A percentile compares a stretch with the other conserved stretches of the same genome.
These are phyloP conservation scores for Sanghuangporus weigelae DNA, from an alignment of 1,284 basidiomycete genomes.

Conservation along the genomic window DNA sequence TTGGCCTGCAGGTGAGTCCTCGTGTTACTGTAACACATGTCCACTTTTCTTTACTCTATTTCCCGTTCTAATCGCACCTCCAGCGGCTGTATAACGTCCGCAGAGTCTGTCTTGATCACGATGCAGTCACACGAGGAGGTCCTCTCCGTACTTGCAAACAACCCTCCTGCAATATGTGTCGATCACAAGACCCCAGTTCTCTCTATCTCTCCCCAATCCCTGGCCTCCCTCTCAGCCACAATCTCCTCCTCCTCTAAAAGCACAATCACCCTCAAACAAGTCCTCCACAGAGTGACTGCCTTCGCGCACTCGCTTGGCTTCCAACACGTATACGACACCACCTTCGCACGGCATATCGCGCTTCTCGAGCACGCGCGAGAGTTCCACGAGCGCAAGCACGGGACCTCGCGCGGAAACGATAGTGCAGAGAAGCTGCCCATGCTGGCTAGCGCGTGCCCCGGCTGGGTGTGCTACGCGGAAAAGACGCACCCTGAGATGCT, in stretches of 20 bases:
- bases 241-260: constrained; percentile 43
- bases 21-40: not conserved
- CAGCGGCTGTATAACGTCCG: constrained; percentile 97
- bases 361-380: constrained; percentile 81
- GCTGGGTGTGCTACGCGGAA: constrained; percentile 99
- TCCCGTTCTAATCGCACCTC: constrained; percentile 11
- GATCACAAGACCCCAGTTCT: constrained; percentile 63
- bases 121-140: constrained; percentile 95
- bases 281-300: constrained; percentile 62
- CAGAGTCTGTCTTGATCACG: constrained; percentile 96
- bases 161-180: constrained; percentile 37
- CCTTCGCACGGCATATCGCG: constrained; percentile 87
- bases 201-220: constrained; percentile 87
- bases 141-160: constrained; percentile 63
- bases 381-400: constrained; percentile 61
- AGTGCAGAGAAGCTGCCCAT: constrained; percentile 62
- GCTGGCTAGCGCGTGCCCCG: constrained; percentile 94
- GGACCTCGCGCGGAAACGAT: constrained; percentile 6
- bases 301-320: constrained; percentile 67
- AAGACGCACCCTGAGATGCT: constrained; percentile 95
- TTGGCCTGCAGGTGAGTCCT: constrained; percentile 75
- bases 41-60: not conserved
- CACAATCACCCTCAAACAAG: constrained; percentile 49
- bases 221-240: constrained; percentile 85
- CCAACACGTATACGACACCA: constrained; percentile 84